Base-by-base conservation (phyloP, 768 basidiomycete species). In the Xerocomellus intermedius region DNA sequence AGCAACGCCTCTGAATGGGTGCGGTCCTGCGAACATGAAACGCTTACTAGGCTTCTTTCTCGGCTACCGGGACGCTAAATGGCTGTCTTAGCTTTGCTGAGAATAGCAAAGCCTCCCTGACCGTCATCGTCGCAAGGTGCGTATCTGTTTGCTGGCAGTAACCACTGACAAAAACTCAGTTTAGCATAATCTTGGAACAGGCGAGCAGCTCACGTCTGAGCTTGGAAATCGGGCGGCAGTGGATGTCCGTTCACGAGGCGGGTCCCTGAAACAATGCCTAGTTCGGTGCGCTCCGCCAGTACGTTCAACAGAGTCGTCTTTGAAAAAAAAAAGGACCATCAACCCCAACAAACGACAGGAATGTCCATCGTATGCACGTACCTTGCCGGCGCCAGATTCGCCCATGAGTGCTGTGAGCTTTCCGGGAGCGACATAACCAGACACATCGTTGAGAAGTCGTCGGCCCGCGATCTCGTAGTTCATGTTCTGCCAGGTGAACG, bases 81-180 rank as follows among this genome's bases (percentile, higher is more conserved):
- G 89, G 89, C 65, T 94, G 92, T 28, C 92, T 84, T 17, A 94
- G 71, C 51, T 81, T 82, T 4, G 92, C 92, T 7, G 91, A 93
- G 71, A 91, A 87, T 35, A 82, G 71, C 5, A 94, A 72, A 0
- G 91, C 89, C 61, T 94, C 91, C 38, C 88, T 78, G 7, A 94
- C 91, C 3, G 90, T 92, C 22, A 83, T 75, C 6, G 84, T 84
- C 26, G 81, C 79, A 17, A 88, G 78, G 70, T 94, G 92, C 0
- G 86, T 87, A 62, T 93, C 91, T 73, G 82, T 83, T 67, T 96
- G 94, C 65, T 95, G 91, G 54, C 87, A 89, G 64, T 93, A 95
- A 0, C 90, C 91, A 45, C 85, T 87, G 28, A 50, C 19, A 6
- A n/a, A 22, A 19, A 5, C 1, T 45, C 13, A 28, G 9, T 28